These are phyloP conservation scores for Dactylellina drechsleri DNA, from an alignment of 2,329 filamentous ascomycete genomes.

Conservation along the genomic window DNA sequence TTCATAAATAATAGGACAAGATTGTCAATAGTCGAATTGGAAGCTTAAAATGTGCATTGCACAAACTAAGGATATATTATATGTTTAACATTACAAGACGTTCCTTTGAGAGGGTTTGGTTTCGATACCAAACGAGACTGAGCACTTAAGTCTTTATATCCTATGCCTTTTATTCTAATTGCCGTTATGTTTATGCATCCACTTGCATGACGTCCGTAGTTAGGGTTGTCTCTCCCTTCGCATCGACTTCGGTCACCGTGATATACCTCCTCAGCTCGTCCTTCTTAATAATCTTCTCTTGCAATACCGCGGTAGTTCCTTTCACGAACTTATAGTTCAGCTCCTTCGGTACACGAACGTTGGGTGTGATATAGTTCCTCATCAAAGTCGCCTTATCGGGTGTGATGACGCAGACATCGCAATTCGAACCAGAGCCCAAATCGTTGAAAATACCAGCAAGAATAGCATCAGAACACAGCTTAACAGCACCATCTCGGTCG, in stretches of 20 bases:
- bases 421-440: constrained; percentile 93
- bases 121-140: too few species aligned
- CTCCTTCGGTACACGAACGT: constrained; percentile 88
- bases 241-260: constrained; percentile 84
- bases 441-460: constrained; percentile 99
- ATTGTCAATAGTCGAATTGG: background rate
- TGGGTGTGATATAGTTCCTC: constrained; percentile 92
- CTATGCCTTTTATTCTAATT: constrained; percentile 1
- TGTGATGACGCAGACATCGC: constrained; percentile 95
- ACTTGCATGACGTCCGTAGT: constrained; percentile 69
- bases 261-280: constrained; percentile 95
- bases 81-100: constrained; percentile 1
- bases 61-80: background rate
- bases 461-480: constrained; percentile 85
- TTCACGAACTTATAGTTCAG: constrained; percentile 89
- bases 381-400: constrained; percentile 88
- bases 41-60: background rate
- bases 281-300: constrained; percentile 95
- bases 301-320: constrained; percentile 94
- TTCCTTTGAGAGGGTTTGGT: too few species aligned
- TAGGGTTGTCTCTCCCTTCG: constrained; percentile 69
- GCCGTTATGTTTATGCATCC: constrained; percentile 65
- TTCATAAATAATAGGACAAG: constrained; percentile 13
- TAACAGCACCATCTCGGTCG: constrained; percentile 81
- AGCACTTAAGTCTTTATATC: background rate